These are phyloP conservation scores for Hypomyces perniciosus DNA, from an alignment of 2,329 filamentous ascomycete genomes.

Conservation along the genomic window DNA sequence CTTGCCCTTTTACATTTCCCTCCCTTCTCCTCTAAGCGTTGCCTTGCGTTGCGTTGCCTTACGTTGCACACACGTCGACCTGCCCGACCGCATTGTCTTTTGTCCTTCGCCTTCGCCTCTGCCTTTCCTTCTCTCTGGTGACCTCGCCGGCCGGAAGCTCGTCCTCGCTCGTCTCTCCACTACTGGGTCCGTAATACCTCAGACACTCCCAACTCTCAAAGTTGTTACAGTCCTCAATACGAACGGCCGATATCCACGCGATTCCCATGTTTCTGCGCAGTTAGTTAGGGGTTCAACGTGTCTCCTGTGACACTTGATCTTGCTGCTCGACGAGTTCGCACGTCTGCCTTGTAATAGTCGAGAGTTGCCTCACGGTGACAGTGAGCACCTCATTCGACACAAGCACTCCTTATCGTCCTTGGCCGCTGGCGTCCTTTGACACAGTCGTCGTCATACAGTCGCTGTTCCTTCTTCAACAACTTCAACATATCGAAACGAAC, in stretches of 20 bases:
- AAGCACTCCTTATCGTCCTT: slow-evolving; percentile 35
- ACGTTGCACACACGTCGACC: slow-evolving; percentile 20
- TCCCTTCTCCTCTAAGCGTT: slow-evolving; percentile 20
- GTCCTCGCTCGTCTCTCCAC: slow-evolving; percentile 18
- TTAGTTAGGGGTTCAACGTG: slow-evolving; percentile 26
- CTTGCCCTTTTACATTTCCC: slow-evolving; percentile 16
- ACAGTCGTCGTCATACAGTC: slow-evolving; percentile 23
- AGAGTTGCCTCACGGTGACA: slow-evolving; percentile 39
- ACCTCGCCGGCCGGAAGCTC: slow-evolving; percentile 17
- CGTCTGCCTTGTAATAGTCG: slow-evolving; percentile 20
- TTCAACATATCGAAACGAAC: slow-evolving; percentile 13
- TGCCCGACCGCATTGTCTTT: slow-evolving; percentile 21
- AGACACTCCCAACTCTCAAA: slow-evolving; percentile 14
- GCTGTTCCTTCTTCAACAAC: neutral
- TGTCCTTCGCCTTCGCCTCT: slow-evolving; percentile 23
- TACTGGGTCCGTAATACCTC: slow-evolving; percentile 24
- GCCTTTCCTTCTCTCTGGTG: slow-evolving; percentile 22
- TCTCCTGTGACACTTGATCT: slow-evolving; percentile 27
- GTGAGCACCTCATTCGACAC: slow-evolving; percentile 36
- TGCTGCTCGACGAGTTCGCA: slow-evolving; percentile 15
- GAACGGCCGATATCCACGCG: slow-evolving; percentile 18
- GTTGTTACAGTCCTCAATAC: slow-evolving; percentile 13
- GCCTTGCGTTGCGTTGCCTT: slow-evolving; percentile 18
- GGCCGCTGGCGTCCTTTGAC: slow-evolving; percentile 55
- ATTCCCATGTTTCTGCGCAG: slow-evolving; percentile 28